Evolutionary conservation across 2,329 filamentous ascomycete species (phyloP).

Genomic region (Trichophyton simii): DNA sequence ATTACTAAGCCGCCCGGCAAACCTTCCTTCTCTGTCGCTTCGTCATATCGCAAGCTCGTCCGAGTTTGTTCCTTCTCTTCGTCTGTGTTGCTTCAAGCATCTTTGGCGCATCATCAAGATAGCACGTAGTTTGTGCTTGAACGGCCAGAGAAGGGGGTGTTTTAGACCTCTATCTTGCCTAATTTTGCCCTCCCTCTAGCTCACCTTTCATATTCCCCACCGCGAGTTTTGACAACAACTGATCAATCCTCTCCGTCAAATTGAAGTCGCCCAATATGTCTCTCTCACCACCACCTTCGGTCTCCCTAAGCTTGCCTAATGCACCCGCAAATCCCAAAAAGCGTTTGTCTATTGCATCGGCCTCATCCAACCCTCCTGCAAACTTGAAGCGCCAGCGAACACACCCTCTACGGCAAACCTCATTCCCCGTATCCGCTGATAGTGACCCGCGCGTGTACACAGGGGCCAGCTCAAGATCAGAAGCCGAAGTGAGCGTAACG

Average conservation of each 20-base stretch:
- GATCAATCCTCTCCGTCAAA: not conserved
- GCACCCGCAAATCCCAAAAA: conserved; percentile 12
- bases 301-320: conserved; percentile 10
- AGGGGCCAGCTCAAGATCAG: conserved; percentile 11
- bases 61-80: not conserved
- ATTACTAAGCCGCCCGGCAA: not conserved
- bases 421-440: conserved; percentile 29
- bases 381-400: conserved; percentile 23
- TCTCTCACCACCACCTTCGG: conserved; percentile 11
- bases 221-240: not conserved
- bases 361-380: conserved; percentile 13
- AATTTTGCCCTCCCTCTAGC: not conserved
- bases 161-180: too few relatives aligned
- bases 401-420: conserved; percentile 38
- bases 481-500: conserved; percentile 28
- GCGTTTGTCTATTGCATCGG: conserved; percentile 11
- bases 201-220: not conserved
- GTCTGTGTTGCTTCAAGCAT: not conserved
- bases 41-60: not conserved
- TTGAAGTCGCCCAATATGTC: conserved; percentile 6
- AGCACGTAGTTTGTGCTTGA: not conserved
- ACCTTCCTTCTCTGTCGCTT: not conserved
- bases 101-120: not conserved
- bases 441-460: conserved; percentile 21
- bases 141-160: not conserved